Percentiles rank a stretch among this genome's conserved stretches.
Conservation (phyloP, 106 monocot species). For the Allium fistulosum region DNA sequence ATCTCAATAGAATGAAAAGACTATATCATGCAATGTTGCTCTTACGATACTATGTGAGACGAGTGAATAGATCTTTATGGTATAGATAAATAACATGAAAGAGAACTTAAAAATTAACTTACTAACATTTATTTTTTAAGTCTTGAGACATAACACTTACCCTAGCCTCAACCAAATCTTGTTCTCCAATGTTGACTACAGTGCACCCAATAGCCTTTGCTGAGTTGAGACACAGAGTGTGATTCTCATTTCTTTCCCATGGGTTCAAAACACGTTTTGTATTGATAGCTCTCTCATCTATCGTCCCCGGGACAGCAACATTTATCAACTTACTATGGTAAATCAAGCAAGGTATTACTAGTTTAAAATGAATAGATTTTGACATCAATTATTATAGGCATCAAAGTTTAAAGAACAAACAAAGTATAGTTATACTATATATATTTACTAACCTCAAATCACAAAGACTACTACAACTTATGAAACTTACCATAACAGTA, state of each 20-base stretch:
- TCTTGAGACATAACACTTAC: conserved; percentile 24
- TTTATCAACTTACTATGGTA: conserved; percentile 78
- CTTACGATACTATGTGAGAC: too few species aligned
- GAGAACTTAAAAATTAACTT: too few species aligned
- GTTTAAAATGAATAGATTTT: neutral
- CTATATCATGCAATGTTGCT: too few species aligned
- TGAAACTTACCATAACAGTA: conserved; percentile 62
- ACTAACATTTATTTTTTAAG: too few species aligned
- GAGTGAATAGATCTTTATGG: too few species aligned
- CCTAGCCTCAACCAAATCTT: conserved; percentile 90
- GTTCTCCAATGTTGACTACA: conserved; percentile 68
- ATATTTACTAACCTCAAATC: too few species aligned
- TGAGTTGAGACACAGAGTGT: conserved; percentile 73
- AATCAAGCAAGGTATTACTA: neutral
- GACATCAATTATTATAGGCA: neutral
- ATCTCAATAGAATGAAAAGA: too few species aligned
- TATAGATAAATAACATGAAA: too few species aligned
- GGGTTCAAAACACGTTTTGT: conserved; percentile 70
- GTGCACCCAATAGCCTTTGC: conserved; percentile 82
- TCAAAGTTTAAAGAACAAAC: too few species aligned
- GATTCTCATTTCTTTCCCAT: conserved; percentile 91
- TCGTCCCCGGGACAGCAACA: conserved; percentile 90
- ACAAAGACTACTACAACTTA: too few species aligned
- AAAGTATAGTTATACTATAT: too few species aligned
- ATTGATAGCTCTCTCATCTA: conserved; percentile 94